These are phyloP conservation scores for Aphanomyces astaci DNA, from an alignment of 352 stramenopile species.

Conservation along the genomic window DNA sequence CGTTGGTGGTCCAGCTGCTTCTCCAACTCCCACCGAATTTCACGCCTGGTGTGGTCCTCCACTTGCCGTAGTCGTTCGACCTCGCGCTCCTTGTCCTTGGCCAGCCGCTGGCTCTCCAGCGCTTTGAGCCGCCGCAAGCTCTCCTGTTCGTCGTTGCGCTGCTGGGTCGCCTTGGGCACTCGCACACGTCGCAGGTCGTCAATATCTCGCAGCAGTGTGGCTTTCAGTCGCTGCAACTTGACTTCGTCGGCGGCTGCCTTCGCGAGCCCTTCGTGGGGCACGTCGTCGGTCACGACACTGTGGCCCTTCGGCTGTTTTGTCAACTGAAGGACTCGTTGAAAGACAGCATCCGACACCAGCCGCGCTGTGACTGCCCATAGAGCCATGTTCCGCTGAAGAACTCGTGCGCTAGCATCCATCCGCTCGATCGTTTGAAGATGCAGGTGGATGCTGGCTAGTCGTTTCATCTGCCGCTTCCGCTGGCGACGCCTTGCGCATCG, in stretches of 20 bases:
- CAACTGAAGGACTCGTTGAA: neutral
- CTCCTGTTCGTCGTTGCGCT: slow-evolving; percentile 34
- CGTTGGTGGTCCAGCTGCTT: slow-evolving; percentile 45
- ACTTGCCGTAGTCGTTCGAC: slow-evolving; percentile 34
- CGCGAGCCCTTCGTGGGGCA: slow-evolving; percentile 24
- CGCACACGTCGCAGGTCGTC: slow-evolving; percentile 30
- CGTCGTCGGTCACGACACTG: neutral
- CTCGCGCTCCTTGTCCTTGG: slow-evolving; percentile 42
- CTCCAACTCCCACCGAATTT: slow-evolving; percentile 60
- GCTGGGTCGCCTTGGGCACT: slow-evolving; percentile 26
- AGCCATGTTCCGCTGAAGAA: slow-evolving; percentile 42
- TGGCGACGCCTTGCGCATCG: neutral
- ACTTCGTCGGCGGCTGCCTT: slow-evolving; percentile 24
- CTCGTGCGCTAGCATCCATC: slow-evolving; percentile 32
- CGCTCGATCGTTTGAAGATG: slow-evolving; percentile 29
- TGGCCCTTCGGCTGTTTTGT: neutral
- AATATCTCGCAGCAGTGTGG: slow-evolving; percentile 27
- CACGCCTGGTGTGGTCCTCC: slow-evolving; percentile 36
- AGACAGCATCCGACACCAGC: slow-evolving; percentile 24
- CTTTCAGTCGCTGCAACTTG: slow-evolving; percentile 31
- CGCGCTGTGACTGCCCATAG: slow-evolving; percentile 28
- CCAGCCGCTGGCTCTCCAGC: slow-evolving; percentile 35
- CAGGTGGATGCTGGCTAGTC: slow-evolving; percentile 25
- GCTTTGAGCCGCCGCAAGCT: slow-evolving; percentile 40
- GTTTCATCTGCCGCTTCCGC: slow-evolving; percentile 1